Percentiles rank a stretch among this genome's conserved stretches.
phyloP scores from a whole-genome alignment of 106 monocot genomes.

The Apostasia ramifera region DNA sequence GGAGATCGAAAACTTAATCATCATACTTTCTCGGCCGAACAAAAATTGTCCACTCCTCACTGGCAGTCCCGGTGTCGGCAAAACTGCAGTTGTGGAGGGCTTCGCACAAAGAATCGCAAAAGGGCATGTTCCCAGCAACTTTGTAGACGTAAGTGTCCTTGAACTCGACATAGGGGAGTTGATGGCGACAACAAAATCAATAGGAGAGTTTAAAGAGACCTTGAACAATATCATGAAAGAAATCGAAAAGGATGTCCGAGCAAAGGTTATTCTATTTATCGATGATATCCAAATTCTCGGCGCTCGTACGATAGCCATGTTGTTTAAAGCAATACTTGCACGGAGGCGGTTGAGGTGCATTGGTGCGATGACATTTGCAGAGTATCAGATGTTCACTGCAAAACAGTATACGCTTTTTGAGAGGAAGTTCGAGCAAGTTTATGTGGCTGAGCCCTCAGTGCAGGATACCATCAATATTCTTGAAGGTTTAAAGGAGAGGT shows the following conservation, averaged over 20 bases:
- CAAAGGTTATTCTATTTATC: constrained; percentile 68
- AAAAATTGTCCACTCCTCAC: too few relatives aligned
- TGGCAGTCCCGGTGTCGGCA: constrained; percentile 74
- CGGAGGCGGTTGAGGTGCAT: constrained; percentile 56
- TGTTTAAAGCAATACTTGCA: constrained; percentile 69
- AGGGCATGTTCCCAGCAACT: constrained; percentile 56
- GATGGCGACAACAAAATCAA: constrained; percentile 50
- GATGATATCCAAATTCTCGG: constrained; percentile 73
- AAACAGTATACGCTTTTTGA: constrained; percentile 55
- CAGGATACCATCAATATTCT: constrained; percentile 51
- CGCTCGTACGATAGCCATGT: constrained; percentile 39
- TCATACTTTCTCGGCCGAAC: too few relatives aligned
- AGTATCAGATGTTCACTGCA: constrained; percentile 61
- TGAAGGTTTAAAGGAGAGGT: constrained; percentile 57
- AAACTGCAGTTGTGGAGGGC: constrained; percentile 72
- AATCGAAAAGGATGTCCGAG: constrained; percentile 50
- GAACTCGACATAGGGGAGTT: constrained; percentile 59
- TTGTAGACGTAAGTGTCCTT: constrained; percentile 48
- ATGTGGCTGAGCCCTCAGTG: constrained; percentile 54
- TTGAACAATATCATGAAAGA: constrained; percentile 61
- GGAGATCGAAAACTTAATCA: too few relatives aligned
- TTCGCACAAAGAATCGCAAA: constrained; percentile 58
- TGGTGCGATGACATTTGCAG: constrained; percentile 61
- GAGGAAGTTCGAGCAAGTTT: constrained; percentile 50
- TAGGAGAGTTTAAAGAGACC: constrained; percentile 60